Evolutionary conservation across 2,329 filamentous ascomycete genomes (phyloP), one percentile per base, ranked within the genome.

Genomic region (Pyrenophora teres): DNA sequence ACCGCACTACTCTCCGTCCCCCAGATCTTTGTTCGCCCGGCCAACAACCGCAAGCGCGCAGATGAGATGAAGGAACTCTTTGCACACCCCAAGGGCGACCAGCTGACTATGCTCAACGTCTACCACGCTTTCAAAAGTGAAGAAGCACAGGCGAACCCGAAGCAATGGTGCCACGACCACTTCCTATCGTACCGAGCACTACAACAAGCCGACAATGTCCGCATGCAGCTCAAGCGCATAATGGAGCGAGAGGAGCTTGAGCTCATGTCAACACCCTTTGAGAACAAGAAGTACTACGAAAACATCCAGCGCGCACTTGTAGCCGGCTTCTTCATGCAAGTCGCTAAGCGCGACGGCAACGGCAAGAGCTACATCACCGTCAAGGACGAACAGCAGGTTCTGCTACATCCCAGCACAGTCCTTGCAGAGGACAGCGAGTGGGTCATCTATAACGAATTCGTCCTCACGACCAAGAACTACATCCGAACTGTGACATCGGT

Each of bases 281-380:
- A 92, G 66, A 87, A 97, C 78, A 96, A 96, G 81, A 90, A 95
- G 70, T 99, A 99, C 80, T 99, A 97, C 77, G 91, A 86, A 73
- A 99, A 99, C 74, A 99, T 99, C 67, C 89, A 93, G 38, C 87
- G 92, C 32, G 93, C 94, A 7, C 83, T 99, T 12, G 88, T 97
- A 10, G 84, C 92, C 0, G 94, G 95, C 30, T 99, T 99, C 82
- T 99, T 99, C 82, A 99, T 99, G 94, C 94, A 99, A 74, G 90
- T 97, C 18, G 95, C 94, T 52, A 97, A 96, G 85, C 91, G 89
- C 71, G 92, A 97, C 69, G 85, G 84, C 44, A 87, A 84, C 25
- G 89, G 90, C 69, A 97, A 97, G 81, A 85, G 90, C 36, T 99
- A 99, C 77, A 86, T 87, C 58, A 99, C 94, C 1, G 88, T 99